These are phyloP conservation scores for Aspergillus carbonarius DNA, from an alignment of 2,329 filamentous ascomycete genomes.

Conservation along the genomic window DNA sequence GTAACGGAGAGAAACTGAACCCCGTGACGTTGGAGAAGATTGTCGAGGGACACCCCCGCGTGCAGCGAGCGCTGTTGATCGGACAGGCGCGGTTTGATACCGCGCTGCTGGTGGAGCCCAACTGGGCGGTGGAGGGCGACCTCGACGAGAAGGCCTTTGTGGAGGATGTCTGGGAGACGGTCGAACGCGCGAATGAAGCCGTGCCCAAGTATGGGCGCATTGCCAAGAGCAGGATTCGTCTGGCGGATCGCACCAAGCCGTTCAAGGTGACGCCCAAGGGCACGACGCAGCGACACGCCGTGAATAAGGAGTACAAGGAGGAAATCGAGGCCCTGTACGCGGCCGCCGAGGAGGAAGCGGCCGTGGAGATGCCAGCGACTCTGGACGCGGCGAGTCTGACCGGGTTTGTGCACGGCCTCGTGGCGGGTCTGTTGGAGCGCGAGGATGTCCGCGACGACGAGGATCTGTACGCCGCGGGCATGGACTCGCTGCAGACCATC, in stretches of 20 bases:
- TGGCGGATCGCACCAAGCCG: constrained; percentile 44
- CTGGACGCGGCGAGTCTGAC: constrained; percentile 9
- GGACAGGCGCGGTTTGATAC: constrained; percentile 39
- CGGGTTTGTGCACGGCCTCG: constrained; percentile 9
- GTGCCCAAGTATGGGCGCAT: constrained; percentile 46
- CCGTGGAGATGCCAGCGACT: background rate
- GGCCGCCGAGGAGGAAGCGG: constrained; percentile 1
- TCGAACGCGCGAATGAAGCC: constrained; percentile 46
- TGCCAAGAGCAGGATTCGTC: constrained; percentile 42
- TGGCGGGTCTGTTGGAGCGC: constrained; percentile 14
- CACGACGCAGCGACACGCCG: constrained; percentile 44
- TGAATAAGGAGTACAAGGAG: constrained; percentile 41
- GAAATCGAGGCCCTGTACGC: constrained; percentile 52
- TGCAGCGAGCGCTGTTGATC: constrained; percentile 36
- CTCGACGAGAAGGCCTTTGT: constrained; percentile 26
- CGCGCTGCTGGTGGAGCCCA: constrained; percentile 39
- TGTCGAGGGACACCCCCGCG: constrained; percentile 34
- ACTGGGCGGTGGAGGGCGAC: background rate
- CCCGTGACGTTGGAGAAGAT: constrained; percentile 42
- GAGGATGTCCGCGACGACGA: constrained; percentile 12
- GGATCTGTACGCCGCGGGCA: constrained; percentile 24
- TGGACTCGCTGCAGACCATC: constrained; percentile 32
- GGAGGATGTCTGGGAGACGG: constrained; percentile 47
- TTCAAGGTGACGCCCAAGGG: constrained; percentile 50
- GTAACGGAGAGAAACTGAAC: constrained; percentile 48